Base-by-base conservation (phyloP, 441 rosid genomes). In the Francoa sonchifolia region DNA sequence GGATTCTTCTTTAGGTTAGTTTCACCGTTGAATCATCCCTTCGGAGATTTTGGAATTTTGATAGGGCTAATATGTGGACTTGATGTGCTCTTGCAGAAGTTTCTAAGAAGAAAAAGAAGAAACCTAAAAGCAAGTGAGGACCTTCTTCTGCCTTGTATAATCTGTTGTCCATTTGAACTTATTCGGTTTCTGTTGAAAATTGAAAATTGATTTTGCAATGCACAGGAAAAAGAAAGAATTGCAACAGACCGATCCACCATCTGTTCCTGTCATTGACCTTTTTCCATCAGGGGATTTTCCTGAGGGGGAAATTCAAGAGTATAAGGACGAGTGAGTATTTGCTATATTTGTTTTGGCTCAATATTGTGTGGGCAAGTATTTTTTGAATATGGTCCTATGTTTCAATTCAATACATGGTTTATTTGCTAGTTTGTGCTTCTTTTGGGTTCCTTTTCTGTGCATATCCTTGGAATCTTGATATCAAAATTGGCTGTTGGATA, bases 221-320 rank as follows among this genome's bases (percentile, higher is more conserved):
- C 42, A 15, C 53, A 86, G 96, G 79, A 90, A 68, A 67, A 90
- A 86, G 94, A 81, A 81, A 61, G 95, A 76, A 52, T 40, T 28
- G 4, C 76, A 66, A 59, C 99, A 90, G 65, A 77, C 94, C 52
- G 63, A 80, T 62, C 99, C 95, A 28, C 99, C 96, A 25, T 60
- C 95, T 6, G 66, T 82, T 19, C 86, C 99, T 31, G 64, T 86
- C 29, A 35, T 18, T 49, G 77, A 80, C 30, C 93, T 90, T 25
- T 90, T 86, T 33, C 94, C 83, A 5, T 78, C 94, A 45, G 87
- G 82, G 19, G 95, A 86, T 35, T 90, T 86, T 63, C 99, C 95
- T 25, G 94, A 82, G 73, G 99, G 99, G 58, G 96, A 82, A 86
- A 77, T 80, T 62, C 93, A 90, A 41, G 85, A 86, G 41, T 82